Evolutionary conservation across 2,329 filamentous ascomycete species (phyloP).

Genomic region (Colletotrichum sp.): DNA sequence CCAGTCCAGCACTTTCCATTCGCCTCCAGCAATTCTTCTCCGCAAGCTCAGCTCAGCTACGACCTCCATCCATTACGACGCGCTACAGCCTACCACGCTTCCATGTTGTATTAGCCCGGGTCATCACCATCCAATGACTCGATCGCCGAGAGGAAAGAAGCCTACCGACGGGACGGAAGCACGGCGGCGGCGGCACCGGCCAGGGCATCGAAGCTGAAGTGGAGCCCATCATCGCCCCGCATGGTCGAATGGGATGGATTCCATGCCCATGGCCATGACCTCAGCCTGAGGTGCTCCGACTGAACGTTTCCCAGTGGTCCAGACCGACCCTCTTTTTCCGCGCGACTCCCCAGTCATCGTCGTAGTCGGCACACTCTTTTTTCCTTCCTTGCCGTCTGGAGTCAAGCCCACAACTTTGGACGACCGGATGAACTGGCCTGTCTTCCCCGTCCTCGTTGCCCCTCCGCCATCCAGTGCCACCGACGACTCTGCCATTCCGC

Average conservation of each 20-base stretch:
- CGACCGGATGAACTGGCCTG: neutral
- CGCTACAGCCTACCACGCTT: neutral
- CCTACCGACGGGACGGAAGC: neutral
- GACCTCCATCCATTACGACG: neutral
- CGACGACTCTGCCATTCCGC: neutral
- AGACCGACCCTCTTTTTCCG: neutral
- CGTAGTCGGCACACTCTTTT: neutral
- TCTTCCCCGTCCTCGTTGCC: slow-evolving; percentile 1
- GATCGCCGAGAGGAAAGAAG: neutral
- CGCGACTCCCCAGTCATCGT: neutral
- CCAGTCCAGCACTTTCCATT: neutral
- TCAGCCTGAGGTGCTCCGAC: neutral
- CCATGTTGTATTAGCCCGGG: neutral
- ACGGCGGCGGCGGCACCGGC: neutral
- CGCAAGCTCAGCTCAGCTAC: neutral
- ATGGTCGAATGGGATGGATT: slow-evolving; percentile 14
- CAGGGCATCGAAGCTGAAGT: neutral
- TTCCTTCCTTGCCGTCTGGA: neutral
- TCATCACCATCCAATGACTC: slow-evolving; percentile 1
- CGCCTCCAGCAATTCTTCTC: neutral
- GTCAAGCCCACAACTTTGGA: slow-evolving; percentile 5
- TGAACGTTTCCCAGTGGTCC: neutral
- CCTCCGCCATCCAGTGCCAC: neutral
- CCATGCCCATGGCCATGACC: slow-evolving; percentile 3
- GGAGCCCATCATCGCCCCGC: neutral